A percentile compares a stretch with the other conserved stretches of the same genome.
Conservation (phyloP, 1,139 yeast species). For the Candida dubliniensis region DNA sequence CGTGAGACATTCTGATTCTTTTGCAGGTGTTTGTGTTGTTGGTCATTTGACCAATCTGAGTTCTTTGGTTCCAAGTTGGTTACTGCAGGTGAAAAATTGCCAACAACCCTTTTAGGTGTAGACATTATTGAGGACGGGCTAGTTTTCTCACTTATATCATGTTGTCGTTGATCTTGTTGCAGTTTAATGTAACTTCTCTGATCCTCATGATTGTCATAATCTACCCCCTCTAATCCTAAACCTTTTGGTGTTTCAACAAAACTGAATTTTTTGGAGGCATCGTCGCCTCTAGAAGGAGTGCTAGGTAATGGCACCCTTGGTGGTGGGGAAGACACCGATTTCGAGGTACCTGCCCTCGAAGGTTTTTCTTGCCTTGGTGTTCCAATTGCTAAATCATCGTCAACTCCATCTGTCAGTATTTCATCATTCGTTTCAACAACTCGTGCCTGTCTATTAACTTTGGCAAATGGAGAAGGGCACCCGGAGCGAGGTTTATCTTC, state of each 20-base stretch:
- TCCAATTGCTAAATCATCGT: conserved; percentile 19
- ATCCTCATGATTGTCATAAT: conserved; percentile 18
- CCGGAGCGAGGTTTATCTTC: conserved; percentile 27
- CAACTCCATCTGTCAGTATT: conserved; percentile 20
- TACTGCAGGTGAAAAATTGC: conserved; percentile 33
- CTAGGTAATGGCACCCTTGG: conserved; percentile 35
- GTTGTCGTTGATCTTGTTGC: conserved; percentile 7
- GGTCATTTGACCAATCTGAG: conserved; percentile 6
- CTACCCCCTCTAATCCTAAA: conserved; percentile 42
- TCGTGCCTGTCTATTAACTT: conserved; percentile 47
- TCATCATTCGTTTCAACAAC: conserved; percentile 44
- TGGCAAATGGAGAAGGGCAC: conserved; percentile 45
- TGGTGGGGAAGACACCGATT: conserved; percentile 32
- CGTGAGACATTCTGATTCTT: conserved; percentile 7
- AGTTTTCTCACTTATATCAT: not conserved
- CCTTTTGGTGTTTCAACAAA: conserved; percentile 29
- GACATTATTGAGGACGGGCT: conserved; percentile 6
- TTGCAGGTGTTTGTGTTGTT: conserved; percentile 6
- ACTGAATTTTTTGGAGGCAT: conserved; percentile 7
- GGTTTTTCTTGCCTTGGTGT: conserved; percentile 4
- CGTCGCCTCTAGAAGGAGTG: conserved; percentile 19
- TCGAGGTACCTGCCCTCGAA: conserved; percentile 4
- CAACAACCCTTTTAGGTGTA: conserved; percentile 11
- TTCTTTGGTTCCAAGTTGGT: conserved; percentile 33
- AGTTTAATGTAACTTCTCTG: conserved; percentile 6